Conservation (phyloP, 2,329 filamentous ascomycete species). For the Fusarium coffeatum region DNA sequence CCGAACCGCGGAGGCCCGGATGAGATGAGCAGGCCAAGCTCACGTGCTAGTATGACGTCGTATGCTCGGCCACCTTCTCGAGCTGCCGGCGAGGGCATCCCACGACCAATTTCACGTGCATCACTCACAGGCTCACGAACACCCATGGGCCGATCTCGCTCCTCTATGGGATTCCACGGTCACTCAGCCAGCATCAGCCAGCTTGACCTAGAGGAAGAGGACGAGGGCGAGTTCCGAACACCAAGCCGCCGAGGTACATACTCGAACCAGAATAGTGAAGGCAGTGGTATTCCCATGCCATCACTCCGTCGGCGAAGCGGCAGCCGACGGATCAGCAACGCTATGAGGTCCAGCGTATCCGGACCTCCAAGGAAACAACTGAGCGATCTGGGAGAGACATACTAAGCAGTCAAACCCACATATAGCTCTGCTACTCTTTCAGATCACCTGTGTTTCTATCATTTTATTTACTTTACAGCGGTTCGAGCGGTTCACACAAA, state of each 20-base stretch:
- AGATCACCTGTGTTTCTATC: constrained; percentile 33
- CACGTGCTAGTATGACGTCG: constrained; percentile 72
- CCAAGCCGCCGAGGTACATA: constrained; percentile 67
- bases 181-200: constrained; percentile 69
- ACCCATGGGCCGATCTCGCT: constrained; percentile 75
- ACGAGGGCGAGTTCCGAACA: constrained; percentile 59
- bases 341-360: constrained; percentile 49
- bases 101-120: constrained; percentile 73
- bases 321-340: constrained; percentile 57
- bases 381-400: constrained; percentile 66
- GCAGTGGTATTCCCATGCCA: constrained; percentile 62
- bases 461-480: constrained; percentile 40
- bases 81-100: constrained; percentile 60
- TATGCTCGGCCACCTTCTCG: constrained; percentile 66
- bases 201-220: constrained; percentile 61
- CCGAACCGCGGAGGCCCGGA: constrained; percentile 65
- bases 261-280: constrained; percentile 56
- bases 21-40: constrained; percentile 72
- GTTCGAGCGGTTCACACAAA: constrained; percentile 38
- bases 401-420: constrained; percentile 50
- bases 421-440: constrained; percentile 16
- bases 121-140: constrained; percentile 72
- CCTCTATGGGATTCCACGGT: constrained; percentile 74
- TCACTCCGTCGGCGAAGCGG: constrained; percentile 58
- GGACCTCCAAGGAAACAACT: constrained; percentile 55